Evolutionary conservation across 2,329 filamentous ascomycete genomes (phyloP), one percentile per base, ranked within the genome.

Genomic region (Macrophomina phaseolina): DNA sequence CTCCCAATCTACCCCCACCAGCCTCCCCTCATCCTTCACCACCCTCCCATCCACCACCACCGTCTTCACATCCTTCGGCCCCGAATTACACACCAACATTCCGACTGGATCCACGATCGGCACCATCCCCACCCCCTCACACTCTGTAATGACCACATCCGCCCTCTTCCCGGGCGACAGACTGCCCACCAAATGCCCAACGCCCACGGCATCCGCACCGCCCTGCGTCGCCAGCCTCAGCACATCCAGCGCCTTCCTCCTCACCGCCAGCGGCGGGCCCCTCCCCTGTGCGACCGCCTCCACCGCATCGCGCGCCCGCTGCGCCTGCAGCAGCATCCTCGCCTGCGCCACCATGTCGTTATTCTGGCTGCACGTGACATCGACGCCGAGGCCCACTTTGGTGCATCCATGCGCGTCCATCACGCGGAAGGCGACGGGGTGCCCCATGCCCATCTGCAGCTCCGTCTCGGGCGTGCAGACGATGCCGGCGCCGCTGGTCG

Each of bases 381-480:
- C 58, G 23, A 62, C 18, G 16, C 58, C 40, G 7, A 62, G 9
- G 4, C 58, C 46, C 6, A 51, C 58, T 40, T 36, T 62, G 23
- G 5, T 14, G 0, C 58, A 34, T 7, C 45, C 36, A 2, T 7
- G 18, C 40, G 2, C 38, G n/a, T 38, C 51, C 12, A 23, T 3
- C n/a, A 8, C 34, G 18, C 32, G 28, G 16, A 61, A 61, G 34
- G 56, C 56, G 14, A 61, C 32, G 5, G 56, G 56, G 5, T 61
- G 56, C 40, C 56, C 58, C 58, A 62, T 62, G 23, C 58, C 58
- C 58, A 62, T 62, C 23, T 46, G 38, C 30, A 62, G 5, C 58
- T 62, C 58, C 42, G 40, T 62, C 30, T 62, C 58, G 14, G 58
- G 58, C 30, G 58, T 62, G 7, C 40, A 30, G 3, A 51, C 42